Evolutionary conservation across 768 basidiomycete genomes (phyloP).

Genomic region (Termitomyces sp.): DNA sequence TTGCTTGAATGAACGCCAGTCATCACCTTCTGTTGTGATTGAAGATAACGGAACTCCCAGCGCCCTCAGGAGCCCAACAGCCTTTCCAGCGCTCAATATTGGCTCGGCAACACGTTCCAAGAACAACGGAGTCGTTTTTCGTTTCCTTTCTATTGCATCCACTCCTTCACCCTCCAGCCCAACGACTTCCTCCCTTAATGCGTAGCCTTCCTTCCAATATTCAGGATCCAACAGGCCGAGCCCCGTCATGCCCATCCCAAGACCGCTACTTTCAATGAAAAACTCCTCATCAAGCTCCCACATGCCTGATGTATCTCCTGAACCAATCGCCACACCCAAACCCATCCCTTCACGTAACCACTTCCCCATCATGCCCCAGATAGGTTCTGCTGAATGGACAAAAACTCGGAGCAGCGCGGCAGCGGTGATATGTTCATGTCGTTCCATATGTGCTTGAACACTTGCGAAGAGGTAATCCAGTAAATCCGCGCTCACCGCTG

Average conservation of each 20-base stretch:
- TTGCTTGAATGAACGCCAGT: slow-evolving; percentile 38
- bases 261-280: slow-evolving; percentile 70
- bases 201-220: slow-evolving; percentile 76
- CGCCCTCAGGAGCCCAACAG: slow-evolving; percentile 66
- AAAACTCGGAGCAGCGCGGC: slow-evolving; percentile 60
- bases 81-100: slow-evolving; percentile 68
- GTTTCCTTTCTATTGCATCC: slow-evolving; percentile 9
- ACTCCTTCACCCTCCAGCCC: slow-evolving; percentile 16
- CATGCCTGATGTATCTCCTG: slow-evolving; percentile 18
- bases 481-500: slow-evolving; percentile 49
- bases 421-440: slow-evolving; percentile 50
- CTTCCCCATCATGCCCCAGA: slow-evolving; percentile 66
- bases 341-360: slow-evolving; percentile 79
- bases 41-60: slow-evolving; percentile 33
- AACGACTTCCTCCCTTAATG: slow-evolving; percentile 38
- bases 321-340: slow-evolving; percentile 29
- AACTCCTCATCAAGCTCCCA: slow-evolving; percentile 66
- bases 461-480: slow-evolving; percentile 58
- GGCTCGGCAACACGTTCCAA: slow-evolving; percentile 53
- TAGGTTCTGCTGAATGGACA: slow-evolving; percentile 55
- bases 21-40: slow-evolving; percentile 16
- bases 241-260: slow-evolving; percentile 43
- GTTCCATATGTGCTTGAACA: slow-evolving; percentile 53
- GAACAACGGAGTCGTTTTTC: slow-evolving; percentile 50
- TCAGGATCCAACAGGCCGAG: slow-evolving; percentile 60